Percentiles rank a stretch among this genome's conserved stretches.
These are phyloP conservation scores for Nymphaea colorata DNA, from an alignment of 164 flowering plant species.

Conservation along the genomic window DNA sequence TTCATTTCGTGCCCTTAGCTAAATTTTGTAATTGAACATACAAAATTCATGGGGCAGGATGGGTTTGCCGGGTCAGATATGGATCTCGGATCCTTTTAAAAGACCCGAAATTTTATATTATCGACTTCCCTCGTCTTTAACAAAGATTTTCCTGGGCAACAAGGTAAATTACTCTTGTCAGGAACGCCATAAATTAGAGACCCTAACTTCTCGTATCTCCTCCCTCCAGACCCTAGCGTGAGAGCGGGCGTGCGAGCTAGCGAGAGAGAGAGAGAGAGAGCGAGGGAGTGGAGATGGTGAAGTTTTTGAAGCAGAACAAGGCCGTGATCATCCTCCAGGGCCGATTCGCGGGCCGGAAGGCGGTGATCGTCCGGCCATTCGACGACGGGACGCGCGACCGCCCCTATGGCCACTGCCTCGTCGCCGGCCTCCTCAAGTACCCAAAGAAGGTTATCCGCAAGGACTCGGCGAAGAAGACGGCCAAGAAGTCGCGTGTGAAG, in stretches of 20 bases:
- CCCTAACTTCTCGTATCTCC: too few species aligned
- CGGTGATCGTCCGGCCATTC: constrained; percentile 22
- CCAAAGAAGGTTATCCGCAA: constrained; percentile 33
- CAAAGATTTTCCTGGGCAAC: too few species aligned
- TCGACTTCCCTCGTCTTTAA: too few species aligned
- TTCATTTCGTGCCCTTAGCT: too few species aligned
- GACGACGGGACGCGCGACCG: constrained; percentile 33
- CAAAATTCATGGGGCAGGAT: too few species aligned
- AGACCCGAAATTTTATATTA: too few species aligned
- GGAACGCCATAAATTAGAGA: too few species aligned
- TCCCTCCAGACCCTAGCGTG: too few species aligned
- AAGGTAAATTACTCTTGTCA: too few species aligned
- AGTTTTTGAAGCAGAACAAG: constrained; percentile 13
- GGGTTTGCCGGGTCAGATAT: too few species aligned
- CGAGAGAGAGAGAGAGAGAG: background rate
- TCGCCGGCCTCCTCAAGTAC: constrained; percentile 30
- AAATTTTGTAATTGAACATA: too few species aligned
- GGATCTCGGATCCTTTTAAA: too few species aligned
- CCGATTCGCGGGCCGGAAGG: constrained; percentile 29
- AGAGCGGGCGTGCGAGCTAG: background rate
- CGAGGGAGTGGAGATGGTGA: constrained; percentile 15
- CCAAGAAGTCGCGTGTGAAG: constrained; percentile 23
- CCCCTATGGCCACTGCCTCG: constrained; percentile 29
- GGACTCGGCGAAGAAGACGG: constrained; percentile 30
- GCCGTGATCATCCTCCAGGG: constrained; percentile 22